Conservation (phyloP, 1,284 basidiomycete species). For the Coniophora puteana region DNA sequence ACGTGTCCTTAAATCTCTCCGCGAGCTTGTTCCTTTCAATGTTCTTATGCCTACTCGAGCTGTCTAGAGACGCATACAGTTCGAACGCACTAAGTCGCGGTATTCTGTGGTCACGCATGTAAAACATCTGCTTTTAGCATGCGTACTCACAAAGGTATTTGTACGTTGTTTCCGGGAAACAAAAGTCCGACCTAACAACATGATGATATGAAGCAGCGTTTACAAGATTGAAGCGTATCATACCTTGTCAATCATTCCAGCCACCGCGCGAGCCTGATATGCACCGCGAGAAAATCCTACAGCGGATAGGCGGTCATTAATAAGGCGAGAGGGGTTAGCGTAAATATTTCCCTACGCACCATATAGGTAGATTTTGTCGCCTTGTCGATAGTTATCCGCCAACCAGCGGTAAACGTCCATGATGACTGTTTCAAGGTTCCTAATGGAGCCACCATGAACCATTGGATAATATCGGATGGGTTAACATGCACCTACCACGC, state of each 20-base stretch:
- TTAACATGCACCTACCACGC: slow-evolving; percentile 22
- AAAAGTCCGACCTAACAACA: slow-evolving; percentile 29
- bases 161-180: slow-evolving; percentile 28
- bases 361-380: slow-evolving; percentile 40
- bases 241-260: slow-evolving; percentile 39
- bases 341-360: slow-evolving; percentile 22
- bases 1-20: slow-evolving; percentile 32
- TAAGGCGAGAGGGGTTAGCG: too few relatives aligned
- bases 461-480: slow-evolving; percentile 1
- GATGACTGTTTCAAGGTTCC: slow-evolving; percentile 29
- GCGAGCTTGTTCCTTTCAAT: slow-evolving; percentile 18
- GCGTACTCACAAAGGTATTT: slow-evolving; percentile 32
- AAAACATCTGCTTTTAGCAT: not conserved
- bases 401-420: slow-evolving; percentile 37
- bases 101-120: not conserved
- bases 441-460: slow-evolving; percentile 8
- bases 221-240: slow-evolving; percentile 1
- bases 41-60: slow-evolving; percentile 10
- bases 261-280: slow-evolving; percentile 39
- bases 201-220: not conserved
- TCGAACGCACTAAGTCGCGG: slow-evolving; percentile 34
- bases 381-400: slow-evolving; percentile 30
- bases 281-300: slow-evolving; percentile 45
- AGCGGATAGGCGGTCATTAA: not conserved
- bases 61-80: slow-evolving; percentile 25